Conservation (phyloP, 1,284 basidiomycete species). For the Apiotrichum gamsii region DNA sequence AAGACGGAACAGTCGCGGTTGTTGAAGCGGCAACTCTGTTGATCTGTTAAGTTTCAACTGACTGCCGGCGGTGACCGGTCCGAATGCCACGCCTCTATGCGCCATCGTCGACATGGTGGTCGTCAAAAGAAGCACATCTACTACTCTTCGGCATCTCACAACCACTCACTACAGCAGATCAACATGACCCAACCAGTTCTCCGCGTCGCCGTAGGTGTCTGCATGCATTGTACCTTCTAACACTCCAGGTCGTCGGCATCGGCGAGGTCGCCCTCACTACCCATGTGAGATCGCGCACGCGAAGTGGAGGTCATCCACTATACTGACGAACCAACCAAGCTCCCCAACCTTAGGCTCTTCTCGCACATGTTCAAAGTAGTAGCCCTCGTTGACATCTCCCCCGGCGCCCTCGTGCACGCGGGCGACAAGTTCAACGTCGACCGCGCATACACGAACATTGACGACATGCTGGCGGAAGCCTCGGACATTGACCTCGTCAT, state of each 20-base stretch:
- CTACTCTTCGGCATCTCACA: too few relatives aligned
- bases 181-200: too few relatives aligned
- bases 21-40: too few relatives aligned
- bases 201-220: slow-evolving; percentile 5
- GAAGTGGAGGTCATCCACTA: neutral
- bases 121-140: too few relatives aligned
- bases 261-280: slow-evolving; percentile 11
- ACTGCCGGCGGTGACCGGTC: too few relatives aligned
- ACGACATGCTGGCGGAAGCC: slow-evolving; percentile 22
- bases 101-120: too few relatives aligned
- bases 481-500: slow-evolving; percentile 40
- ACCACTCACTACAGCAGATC: too few relatives aligned
- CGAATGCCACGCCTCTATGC: too few relatives aligned
- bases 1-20: too few relatives aligned
- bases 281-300: slow-evolving; percentile 1
- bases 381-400: slow-evolving; percentile 43
- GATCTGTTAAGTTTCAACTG: too few relatives aligned
- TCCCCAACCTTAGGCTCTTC: slow-evolving; percentile 18
- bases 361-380: slow-evolving; percentile 16
- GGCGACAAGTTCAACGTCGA: slow-evolving; percentile 34
- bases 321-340: slow-evolving; percentile 3
- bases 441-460: slow-evolving; percentile 9
- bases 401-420: slow-evolving; percentile 28
- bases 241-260: slow-evolving; percentile 11
- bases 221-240: neutral